A percentile compares a stretch with the other conserved stretches of the same genome.
phyloP scores from a whole-genome alignment of 306 rosid genomes.

The Glycine soja region DNA sequence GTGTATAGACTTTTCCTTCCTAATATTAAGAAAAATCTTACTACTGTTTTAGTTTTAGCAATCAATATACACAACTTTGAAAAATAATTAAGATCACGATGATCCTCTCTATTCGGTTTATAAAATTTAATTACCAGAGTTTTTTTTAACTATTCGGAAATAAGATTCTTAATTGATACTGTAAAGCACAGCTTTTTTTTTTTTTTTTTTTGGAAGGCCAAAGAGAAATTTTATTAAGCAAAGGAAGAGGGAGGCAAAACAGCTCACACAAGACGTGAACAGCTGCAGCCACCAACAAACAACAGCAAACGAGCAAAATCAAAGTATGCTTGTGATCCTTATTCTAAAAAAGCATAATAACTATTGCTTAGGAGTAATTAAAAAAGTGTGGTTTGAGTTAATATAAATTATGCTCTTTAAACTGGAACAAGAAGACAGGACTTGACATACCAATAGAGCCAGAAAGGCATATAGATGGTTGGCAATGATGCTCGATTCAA shows the following conservation, averaged over 20 bases:
- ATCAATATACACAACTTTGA: not conserved
- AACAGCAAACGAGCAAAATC: no score
- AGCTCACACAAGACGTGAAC: no score
- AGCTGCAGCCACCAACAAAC: no score
- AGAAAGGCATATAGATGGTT: slow-evolving; percentile 5
- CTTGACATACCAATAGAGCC: not conserved
- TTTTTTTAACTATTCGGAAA: not conserved
- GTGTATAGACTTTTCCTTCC: not conserved
- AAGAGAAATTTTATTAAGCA: no score
- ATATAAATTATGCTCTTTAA: not conserved
- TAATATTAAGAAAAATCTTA: not conserved
- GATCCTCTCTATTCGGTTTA: not conserved
- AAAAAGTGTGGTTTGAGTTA: not conserved
- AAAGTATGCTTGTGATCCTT: no score
- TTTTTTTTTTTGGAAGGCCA: no score
- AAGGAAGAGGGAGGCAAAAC: no score
- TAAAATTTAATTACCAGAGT: not conserved
- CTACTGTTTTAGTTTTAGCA: not conserved
- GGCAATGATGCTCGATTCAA: slow-evolving; percentile 14
- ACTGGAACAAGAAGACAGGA: not conserved
- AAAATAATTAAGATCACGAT: not conserved
- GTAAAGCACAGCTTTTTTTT: not conserved
- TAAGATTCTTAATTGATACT: not conserved
- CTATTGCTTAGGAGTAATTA: not conserved
- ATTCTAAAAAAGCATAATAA: no score